Base-by-base conservation (phyloP, 352 stramenopile genomes). In the Pythium volutum region DNA sequence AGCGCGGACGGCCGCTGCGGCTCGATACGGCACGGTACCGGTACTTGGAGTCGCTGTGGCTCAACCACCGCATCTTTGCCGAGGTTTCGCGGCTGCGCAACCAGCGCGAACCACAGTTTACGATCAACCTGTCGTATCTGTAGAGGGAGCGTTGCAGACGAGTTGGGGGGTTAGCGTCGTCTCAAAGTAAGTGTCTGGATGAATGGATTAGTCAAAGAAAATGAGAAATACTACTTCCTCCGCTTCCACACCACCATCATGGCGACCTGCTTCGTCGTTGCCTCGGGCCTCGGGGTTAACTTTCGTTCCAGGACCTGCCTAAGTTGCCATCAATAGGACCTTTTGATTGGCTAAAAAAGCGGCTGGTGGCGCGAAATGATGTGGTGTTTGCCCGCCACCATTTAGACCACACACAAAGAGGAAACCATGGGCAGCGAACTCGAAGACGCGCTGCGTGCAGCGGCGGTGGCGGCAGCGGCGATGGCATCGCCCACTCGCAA, bases 51-150 rank as follows among this genome's bases (percentile, higher is more conserved):
- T 88, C 81, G 47, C 62, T 94, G n/a, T 95, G 87, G 87, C 55
- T 89, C 23, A 90, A 81, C 54, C 84, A 95, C 46, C 81, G 81
- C 16, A 87, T 95, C 58, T 93, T 94, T 51, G 76, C 77, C 1
- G 86, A 95, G 61, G 86, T 95, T 22, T 94, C 87, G 31, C 81
- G 87, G 27, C 84, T 90, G 61, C 87, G 87, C 60, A 95, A 95
- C 60, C 84, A 92, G 67, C 81, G 81, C 56, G 87, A 95, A 23
- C 83, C 83, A 43, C 87, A 95, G 69, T 92, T 89, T 67, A 88
- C 87, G 34, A 88, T 95, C 62, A 92, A 92, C 46, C 64, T 93
- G 25, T 94, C 87, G 59, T 90, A 91, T 68, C 69, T 95, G 49
- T 95, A 91, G 64, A 55, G 0, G 18, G 26, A 54, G 36, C 12